These are phyloP conservation scores for Vitis riparia DNA, from an alignment of 164 flowering plant species.

Conservation along the genomic window DNA sequence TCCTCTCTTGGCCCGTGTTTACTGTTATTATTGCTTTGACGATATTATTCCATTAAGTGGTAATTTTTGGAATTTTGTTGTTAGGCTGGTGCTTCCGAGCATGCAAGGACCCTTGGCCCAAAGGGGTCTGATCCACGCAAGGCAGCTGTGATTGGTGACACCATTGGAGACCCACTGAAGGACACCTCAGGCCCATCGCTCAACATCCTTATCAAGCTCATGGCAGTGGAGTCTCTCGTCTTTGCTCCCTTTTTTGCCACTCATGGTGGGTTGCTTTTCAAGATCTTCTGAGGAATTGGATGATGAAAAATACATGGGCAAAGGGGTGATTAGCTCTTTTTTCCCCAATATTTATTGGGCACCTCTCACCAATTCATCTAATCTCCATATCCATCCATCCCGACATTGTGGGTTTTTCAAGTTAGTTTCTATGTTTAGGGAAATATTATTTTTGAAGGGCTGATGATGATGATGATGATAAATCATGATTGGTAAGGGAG, in stretches of 20 bases:
- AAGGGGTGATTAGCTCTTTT: neutral
- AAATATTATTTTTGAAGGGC: conserved; percentile 6
- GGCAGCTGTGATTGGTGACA: conserved; percentile 80
- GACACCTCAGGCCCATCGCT: conserved; percentile 78
- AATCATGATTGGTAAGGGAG: neutral
- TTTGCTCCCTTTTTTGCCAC: conserved; percentile 78
- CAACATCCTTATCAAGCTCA: conserved; percentile 77
- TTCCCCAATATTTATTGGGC: neutral
- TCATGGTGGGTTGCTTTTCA: conserved; percentile 73
- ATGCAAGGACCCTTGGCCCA: conserved; percentile 66
- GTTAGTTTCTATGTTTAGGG: neutral
- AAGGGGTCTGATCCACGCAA: conserved; percentile 80
- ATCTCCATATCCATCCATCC: neutral
- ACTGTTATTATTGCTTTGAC: neutral
- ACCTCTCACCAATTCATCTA: neutral
- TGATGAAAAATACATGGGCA: neutral
- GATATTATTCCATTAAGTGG: neutral
- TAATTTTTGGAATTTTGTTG: neutral
- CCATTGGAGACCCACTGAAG: conserved; percentile 76
- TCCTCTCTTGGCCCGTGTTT: neutral
- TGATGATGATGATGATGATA: conserved; percentile 23
- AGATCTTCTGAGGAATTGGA: conserved; percentile 33
- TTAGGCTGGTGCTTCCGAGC: conserved; percentile 76
- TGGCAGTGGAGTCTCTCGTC: conserved; percentile 80
- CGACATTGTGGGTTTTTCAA: neutral